Base-by-base conservation (phyloP, 305 asterid species). In the Plantago coronopus region DNA sequence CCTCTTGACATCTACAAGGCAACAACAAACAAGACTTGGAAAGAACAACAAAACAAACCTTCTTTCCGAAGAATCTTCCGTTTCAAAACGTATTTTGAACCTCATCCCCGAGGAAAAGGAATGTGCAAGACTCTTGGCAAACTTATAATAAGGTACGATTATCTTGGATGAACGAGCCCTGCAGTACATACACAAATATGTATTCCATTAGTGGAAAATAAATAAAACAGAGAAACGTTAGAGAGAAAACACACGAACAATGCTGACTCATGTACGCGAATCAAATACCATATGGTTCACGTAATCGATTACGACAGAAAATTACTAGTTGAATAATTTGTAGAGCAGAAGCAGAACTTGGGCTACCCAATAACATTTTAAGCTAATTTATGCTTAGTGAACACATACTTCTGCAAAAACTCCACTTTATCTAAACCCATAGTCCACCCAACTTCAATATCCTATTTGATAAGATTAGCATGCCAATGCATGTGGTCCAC, bases 1-100 rank as follows among this genome's bases (percentile, higher is more conserved):
- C 61, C 61, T 23, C 66, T 61, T 19, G 57, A 38, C 25, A n/a
- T n/a, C n/a, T n/a, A n/a, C n/a, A n/a, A n/a, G 23, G 2, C 18
- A 19, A 46, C 51, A 4, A 47, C 14, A 12, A 27, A 27, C 3
- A 57, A 50, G 53, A 37, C 34, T 53, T 27, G 38, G 2, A 15
- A 7, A 54, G 15, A 5, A 20, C 34, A 66, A 17, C 31, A 17
- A 58, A 76, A 61, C 76, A 44, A 69, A 85, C 99, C 97, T 94
- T 78, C 91, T 86, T 62, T 94, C 96, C 48, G 95, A 86, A 45
- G 99, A 81, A 58, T 94, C 97, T 65, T 94, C 99, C 12, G 97
- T 70, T 73, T 85, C 99, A 21, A 75, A 76, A 16, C 90, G 95
- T 63, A 85, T 70, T 74, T 86, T 94, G 72, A 94, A 89, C 75